These are phyloP conservation scores for Pyropia yezoensis DNA, from an alignment of 23 red algal species.

Conservation along the genomic window DNA sequence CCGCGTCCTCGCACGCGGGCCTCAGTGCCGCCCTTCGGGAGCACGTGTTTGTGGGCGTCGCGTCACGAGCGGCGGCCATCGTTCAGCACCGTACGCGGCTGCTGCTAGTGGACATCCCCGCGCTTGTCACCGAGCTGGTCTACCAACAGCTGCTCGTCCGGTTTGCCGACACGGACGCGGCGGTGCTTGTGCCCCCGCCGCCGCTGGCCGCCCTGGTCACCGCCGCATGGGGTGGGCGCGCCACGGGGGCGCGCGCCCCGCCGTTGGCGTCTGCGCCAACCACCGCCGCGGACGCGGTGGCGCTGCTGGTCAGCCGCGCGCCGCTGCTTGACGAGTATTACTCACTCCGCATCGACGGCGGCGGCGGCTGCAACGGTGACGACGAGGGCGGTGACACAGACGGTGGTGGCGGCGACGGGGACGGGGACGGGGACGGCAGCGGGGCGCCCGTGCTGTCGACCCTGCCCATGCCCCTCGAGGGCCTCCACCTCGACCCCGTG, in stretches of 20 bases:
- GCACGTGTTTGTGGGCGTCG: conserved; percentile 73
- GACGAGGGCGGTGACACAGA: not conserved
- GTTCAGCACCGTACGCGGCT: conserved; percentile 70
- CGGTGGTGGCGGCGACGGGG: not conserved
- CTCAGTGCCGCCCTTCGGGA: conserved; percentile 45
- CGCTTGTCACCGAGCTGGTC: conserved; percentile 29
- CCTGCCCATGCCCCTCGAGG: conserved; percentile 23
- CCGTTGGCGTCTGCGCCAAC: no score
- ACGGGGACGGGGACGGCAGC: not conserved
- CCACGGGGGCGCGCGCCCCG: not conserved
- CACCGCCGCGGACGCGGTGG: conserved; percentile 38
- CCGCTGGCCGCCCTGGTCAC: conserved; percentile 25
- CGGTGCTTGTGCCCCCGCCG: conserved; percentile 16
- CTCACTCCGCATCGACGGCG: conserved; percentile 10
- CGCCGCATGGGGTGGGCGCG: conserved; percentile 3
- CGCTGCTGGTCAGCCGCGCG: conserved; percentile 24
- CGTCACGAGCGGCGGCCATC: conserved; percentile 21
- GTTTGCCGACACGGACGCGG: conserved; percentile 41
- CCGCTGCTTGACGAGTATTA: conserved; percentile 57
- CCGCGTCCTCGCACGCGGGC: conserved; percentile 29
- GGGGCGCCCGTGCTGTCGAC: not conserved
- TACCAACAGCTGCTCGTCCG: conserved; percentile 59
- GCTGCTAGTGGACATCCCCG: conserved; percentile 29
- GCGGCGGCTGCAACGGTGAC: not conserved
- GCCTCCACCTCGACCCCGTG: conserved; percentile 19